phyloP scores from a whole-genome alignment of 2,329 filamentous ascomycete genomes.

The Epichloe hybrida region DNA sequence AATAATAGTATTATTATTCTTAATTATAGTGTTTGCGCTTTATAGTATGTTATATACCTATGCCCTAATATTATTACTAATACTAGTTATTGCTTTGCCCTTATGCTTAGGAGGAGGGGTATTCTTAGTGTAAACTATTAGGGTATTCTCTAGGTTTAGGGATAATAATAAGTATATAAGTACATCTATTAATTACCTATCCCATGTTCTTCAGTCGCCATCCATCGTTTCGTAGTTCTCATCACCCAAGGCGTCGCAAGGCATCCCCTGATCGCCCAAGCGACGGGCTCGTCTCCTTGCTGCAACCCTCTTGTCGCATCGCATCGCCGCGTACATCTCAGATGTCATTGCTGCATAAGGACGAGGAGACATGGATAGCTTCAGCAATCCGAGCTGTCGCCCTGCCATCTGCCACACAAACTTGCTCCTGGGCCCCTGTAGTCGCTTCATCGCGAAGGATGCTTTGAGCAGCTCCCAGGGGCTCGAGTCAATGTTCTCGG shows the following conservation, averaged over 20 bases:
- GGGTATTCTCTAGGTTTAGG: no score
- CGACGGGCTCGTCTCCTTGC: conserved; percentile 9
- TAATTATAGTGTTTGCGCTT: no score
- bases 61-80: no score
- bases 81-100: no score
- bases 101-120: no score
- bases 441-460: conserved; percentile 30
- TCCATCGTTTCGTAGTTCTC: conserved; percentile 6
- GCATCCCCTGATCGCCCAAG: conserved; percentile 12
- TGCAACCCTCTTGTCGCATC: conserved; percentile 22
- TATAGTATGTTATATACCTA: no score
- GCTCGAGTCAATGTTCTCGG: conserved; percentile 15
- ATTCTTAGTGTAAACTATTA: no score
- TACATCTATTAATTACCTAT: no score
- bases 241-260: conserved; percentile 13
- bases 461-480: conserved; percentile 38
- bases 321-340: conserved; percentile 21
- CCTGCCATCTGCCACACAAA: conserved; percentile 37
- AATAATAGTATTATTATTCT: no score
- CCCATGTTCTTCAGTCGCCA: background rate
- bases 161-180: no score
- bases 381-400: conserved; percentile 33
- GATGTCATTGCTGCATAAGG: conserved; percentile 20
- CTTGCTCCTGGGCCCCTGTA: conserved; percentile 9
- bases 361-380: conserved; percentile 18